Base-by-base conservation (phyloP, 257 asterid species). In the Fraxinus excelsior region DNA sequence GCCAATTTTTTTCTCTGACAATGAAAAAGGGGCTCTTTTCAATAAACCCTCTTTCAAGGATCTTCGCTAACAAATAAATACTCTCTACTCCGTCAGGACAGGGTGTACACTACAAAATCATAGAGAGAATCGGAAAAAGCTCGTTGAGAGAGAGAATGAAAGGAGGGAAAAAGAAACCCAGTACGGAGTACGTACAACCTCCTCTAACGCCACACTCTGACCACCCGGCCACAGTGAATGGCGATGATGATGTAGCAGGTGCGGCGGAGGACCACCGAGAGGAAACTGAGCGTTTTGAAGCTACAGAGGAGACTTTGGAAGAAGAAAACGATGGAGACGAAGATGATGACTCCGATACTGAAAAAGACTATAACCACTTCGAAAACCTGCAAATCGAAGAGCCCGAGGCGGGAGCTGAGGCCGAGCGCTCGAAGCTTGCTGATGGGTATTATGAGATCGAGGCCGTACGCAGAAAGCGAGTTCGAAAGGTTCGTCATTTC, bases 401-500 rank as follows among this genome's bases (percentile, higher is more conserved):
- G 75, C 34, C 34, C 34, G 68, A n/a, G 34, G 21, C 32, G 34
- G 64, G 58, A 74, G 81, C 19, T 9, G 87, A 82, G 76, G 87
- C 82, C 21, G 84, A 82, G 58, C 79, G 86, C 81, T 28, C 75
- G 74, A 87, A 87, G 87, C 91, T 87, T 7, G 91, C 89, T 13
- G 91, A 87, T 69, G 91, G 91, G 6, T 87, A 81, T 78, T 87
- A 79, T 31, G 91, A 87, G 84, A 85, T 87, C 77, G 89, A 87
- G 83, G 87, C 86, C 78, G 91, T 87, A 7, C 89, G 89, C 74
- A 81, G 88, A 64, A 85, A 87, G 82, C 91, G 88, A 68, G 84
- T 87, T 6, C 82, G 91, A 38, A 87, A 87, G 91, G 91, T 87
- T 2, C 1, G 73, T 31, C 69, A 34, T 80, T 73, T 2, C 75